phyloP scores from a whole-genome alignment of 768 basidiomycete genomes.

The Lentinus tigrinus region DNA sequence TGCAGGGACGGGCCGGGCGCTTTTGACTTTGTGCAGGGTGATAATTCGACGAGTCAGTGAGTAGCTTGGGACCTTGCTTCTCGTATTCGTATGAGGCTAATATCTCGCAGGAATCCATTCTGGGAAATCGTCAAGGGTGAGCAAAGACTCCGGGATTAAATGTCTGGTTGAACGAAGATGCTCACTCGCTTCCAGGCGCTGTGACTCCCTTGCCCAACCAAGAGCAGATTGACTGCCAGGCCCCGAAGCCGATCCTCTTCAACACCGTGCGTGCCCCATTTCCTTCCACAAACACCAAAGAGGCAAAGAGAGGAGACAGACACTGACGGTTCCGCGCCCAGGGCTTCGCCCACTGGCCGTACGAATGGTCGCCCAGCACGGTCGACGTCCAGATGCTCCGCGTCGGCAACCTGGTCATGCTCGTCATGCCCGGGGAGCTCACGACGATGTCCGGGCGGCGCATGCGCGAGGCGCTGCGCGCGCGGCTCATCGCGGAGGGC shows the following conservation, averaged over 20 bases:
- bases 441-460: conserved; percentile 83
- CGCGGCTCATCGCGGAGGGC: conserved; percentile 59
- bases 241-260: conserved; percentile 76
- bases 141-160: background rate
- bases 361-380: conserved; percentile 71
- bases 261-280: conserved; percentile 54
- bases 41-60: conserved; percentile 58
- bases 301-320: too few relatives aligned
- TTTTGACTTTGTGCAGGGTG: conserved; percentile 76
- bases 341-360: conserved; percentile 68
- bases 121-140: conserved; percentile 77
- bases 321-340: conserved; percentile 20
- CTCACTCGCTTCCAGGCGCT: conserved; percentile 37
- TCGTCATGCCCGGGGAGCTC: conserved; percentile 75
- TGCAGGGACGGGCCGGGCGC: conserved; percentile 80
- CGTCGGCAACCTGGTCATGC: conserved; percentile 71
- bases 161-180: background rate
- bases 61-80: conserved; percentile 20
- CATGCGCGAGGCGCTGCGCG: conserved; percentile 67
- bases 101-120: conserved; percentile 60
- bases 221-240: conserved; percentile 67
- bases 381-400: conserved; percentile 80
- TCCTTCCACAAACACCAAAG: conserved; percentile 8
- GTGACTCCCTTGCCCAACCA: conserved; percentile 64
- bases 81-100: conserved; percentile 7